A percentile compares a stretch with the other conserved stretches of the same genome.
These are phyloP conservation scores for Stenogyne calaminthoides DNA, from an alignment of 305 asterid genomes.

Conservation along the genomic window DNA sequence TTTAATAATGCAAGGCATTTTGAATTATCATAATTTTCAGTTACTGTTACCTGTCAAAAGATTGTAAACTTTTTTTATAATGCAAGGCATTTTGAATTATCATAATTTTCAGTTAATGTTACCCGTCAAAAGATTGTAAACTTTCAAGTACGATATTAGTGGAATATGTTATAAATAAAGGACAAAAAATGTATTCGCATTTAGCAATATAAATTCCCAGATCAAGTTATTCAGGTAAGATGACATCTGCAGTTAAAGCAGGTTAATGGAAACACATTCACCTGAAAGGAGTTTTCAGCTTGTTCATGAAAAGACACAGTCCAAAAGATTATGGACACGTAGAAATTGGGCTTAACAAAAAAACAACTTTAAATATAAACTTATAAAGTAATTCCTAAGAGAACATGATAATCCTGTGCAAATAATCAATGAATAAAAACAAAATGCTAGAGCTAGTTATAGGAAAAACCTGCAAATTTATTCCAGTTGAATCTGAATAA, in stretches of 20 bases:
- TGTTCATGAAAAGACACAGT: background rate
- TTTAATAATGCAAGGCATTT: background rate
- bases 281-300: background rate
- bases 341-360: background rate
- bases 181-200: background rate
- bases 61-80: background rate
- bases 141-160: background rate
- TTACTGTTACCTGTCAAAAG: background rate
- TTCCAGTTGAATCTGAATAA: conserved; percentile 85
- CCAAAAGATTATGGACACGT: background rate
- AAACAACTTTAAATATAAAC: background rate
- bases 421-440: conserved; percentile 3
- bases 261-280: background rate
- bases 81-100: background rate
- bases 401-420: conserved; percentile 1
- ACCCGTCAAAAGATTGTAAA: background rate
- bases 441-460: conserved; percentile 21
- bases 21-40: conserved; percentile 5
- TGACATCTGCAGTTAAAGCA: background rate
- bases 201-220: background rate
- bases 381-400: background rate
- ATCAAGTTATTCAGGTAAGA: background rate
- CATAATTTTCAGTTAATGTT: background rate
- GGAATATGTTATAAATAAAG: background rate
- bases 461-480: conserved; percentile 81